Base-by-base conservation (phyloP, 768 basidiomycete species). In the Xerocomus spinulosus region DNA sequence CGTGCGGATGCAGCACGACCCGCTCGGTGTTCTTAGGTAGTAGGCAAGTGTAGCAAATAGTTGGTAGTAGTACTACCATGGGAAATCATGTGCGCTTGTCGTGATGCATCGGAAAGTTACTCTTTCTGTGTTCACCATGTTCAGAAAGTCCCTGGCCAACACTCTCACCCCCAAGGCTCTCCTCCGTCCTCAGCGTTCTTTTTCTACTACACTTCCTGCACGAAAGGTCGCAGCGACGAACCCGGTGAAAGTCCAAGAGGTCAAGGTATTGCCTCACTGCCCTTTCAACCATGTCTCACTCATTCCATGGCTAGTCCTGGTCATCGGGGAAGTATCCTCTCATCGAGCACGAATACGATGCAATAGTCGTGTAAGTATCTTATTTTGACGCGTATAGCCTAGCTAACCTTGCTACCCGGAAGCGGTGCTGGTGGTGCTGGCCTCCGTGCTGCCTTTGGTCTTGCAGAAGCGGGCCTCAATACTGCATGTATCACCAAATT, bases 401-500 rank as follows among this genome's bases (percentile, higher is more conserved):
- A 36, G 15, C 55, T 66, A 5, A 68, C 47, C 20, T 41, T 36
- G 17, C 35, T 9, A n/a, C 40, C 18, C 18, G 23, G 46, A 65
- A 95, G 92, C 54, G 95, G 94, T 64, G 95, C 96, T 21, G 96
- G 96, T 57, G 96, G 96, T 70, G 96, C 96, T 42, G 96, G 96
- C 72, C 79, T 99, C 59, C 83, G 96, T 70, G 96, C 95, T 35
- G 95, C 95, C 17, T 99, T 99, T 68, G 94, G 96, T 73, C 82
- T 98, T 34, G 96, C 96, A 48, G 94, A 98, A 71, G 91, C 92
- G 53, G 96, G 96, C 46, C 87, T 98, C 71, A 98, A 98, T 64
- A 98, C 96, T 15, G 96, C 96, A 17, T 99, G 96, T 66, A 97
- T 98, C 69, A 97, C 95, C 57, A 98, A 98, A 72, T 79, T 99